phyloP scores from a whole-genome alignment of 805 yeast species.

The Saturnispora galanensis region DNA sequence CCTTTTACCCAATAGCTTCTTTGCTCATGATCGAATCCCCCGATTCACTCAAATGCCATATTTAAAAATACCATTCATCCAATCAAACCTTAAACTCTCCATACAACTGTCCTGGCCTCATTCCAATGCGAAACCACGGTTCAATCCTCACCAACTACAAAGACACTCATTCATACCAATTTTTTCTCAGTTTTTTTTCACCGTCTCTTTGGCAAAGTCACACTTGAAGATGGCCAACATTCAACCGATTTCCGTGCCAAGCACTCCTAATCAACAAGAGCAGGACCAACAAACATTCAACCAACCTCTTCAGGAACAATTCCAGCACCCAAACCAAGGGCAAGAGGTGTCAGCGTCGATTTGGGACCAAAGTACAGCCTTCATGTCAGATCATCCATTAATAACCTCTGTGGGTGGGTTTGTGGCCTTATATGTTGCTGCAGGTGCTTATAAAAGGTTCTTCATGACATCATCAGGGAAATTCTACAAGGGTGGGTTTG shows the following conservation, averaged over 20 bases:
- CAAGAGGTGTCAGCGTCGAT: background rate
- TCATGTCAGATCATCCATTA: conserved; percentile 70
- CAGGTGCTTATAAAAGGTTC: conserved; percentile 55
- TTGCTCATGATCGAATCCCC: too few relatives aligned
- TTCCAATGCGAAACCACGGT: too few relatives aligned
- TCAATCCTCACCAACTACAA: too few relatives aligned
- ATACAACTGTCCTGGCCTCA: too few relatives aligned
- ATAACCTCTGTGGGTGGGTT: conserved; percentile 62
- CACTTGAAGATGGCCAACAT: background rate
- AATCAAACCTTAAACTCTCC: too few relatives aligned
- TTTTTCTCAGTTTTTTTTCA: conserved; percentile 6
- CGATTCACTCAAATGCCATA: too few relatives aligned
- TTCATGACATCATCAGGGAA: conserved; percentile 60
- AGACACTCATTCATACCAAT: too few relatives aligned
- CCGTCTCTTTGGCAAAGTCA: background rate
- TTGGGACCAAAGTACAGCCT: conserved; percentile 40
- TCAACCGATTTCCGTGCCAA: background rate
- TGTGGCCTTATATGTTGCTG: conserved; percentile 50
- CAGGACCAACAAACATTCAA: background rate
- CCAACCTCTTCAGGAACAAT: background rate
- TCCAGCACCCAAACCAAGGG: background rate
- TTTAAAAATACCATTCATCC: too few relatives aligned
- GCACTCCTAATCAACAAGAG: too few relatives aligned
- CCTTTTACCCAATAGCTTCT: too few relatives aligned
- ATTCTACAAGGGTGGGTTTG: conserved; percentile 83